phyloP scores from a whole-genome alignment of 306 rosid genomes.

The Acacia acuminata region DNA sequence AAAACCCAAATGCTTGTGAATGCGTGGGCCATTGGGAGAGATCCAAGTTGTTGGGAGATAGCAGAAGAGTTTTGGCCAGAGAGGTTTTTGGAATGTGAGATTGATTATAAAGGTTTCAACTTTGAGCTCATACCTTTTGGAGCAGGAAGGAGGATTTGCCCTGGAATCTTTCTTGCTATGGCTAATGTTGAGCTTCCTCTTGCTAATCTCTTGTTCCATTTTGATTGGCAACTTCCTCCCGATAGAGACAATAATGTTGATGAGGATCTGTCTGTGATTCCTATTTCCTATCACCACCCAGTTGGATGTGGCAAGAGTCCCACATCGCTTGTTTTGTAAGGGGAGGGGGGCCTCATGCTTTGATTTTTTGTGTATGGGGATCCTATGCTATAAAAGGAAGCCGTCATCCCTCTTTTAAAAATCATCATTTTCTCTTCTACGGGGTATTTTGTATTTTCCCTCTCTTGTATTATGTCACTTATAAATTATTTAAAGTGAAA shows the following conservation, averaged over 20 bases:
- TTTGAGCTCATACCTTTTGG: too few relatives aligned
- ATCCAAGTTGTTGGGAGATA: conserved; percentile 11
- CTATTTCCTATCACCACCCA: not conserved
- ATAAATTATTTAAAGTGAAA: too few relatives aligned
- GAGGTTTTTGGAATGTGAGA: not conserved
- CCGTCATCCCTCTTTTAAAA: too few relatives aligned
- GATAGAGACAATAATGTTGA: not conserved
- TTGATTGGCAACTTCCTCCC: conserved; percentile 18
- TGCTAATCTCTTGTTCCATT: conserved; percentile 12
- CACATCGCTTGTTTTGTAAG: too few relatives aligned
- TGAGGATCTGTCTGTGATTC: not conserved
- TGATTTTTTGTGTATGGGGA: too few relatives aligned
- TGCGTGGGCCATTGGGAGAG: not conserved
- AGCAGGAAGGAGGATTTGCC: too few relatives aligned
- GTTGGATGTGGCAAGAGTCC: too few relatives aligned
- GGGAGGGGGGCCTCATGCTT: too few relatives aligned
- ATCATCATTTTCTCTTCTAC: too few relatives aligned
- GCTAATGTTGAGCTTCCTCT: conserved; percentile 23
- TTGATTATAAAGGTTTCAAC: not conserved
- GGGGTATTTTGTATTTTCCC: too few relatives aligned
- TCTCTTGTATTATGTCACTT: too few relatives aligned
- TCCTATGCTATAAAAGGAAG: too few relatives aligned
- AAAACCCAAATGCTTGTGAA: not conserved
- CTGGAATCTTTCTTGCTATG: not conserved
- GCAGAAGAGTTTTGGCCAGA: conserved; percentile 14